Percentiles rank a stretch among this genome's conserved stretches.
Evolutionary conservation across 208 protist genomes (phyloP).

Genomic region (Leishmania major): DNA sequence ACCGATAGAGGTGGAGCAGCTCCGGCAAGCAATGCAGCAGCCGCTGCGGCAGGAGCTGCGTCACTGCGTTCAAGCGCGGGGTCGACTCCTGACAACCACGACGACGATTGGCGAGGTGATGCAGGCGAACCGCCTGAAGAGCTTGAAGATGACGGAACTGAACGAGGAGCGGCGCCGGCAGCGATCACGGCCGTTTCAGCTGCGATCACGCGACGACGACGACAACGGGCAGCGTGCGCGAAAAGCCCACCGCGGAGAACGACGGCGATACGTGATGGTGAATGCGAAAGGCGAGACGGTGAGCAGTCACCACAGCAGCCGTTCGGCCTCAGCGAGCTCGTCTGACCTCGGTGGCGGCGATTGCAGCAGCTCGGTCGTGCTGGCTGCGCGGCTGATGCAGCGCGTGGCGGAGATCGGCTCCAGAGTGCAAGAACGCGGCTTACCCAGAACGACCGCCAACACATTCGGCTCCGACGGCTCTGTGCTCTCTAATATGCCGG

Average conservation of each 20-base stretch:
- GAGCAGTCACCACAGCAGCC: not conserved
- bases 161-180: constrained; percentile 29
- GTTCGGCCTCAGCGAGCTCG: constrained; percentile 3
- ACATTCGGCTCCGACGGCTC: not conserved
- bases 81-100: constrained; percentile 50
- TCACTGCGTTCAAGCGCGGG: constrained; percentile 36
- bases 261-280: constrained; percentile 8
- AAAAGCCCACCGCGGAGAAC: not conserved
- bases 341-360: not conserved
- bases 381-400: constrained; percentile 26
- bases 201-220: not conserved
- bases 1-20: constrained; percentile 19
- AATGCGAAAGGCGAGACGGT: not conserved
- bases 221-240: not conserved
- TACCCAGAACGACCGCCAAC: not conserved
- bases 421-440: constrained; percentile 13
- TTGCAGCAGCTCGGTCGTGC: not conserved
- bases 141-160: constrained; percentile 49
- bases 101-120: constrained; percentile 81
- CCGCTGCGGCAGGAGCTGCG: constrained; percentile 44
- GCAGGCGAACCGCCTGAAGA: constrained; percentile 65
- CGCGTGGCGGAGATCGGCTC: constrained; percentile 27
- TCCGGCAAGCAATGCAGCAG: constrained; percentile 40
- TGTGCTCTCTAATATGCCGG: not conserved
- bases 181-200: constrained; percentile 13